Evolutionary conservation across 2,329 filamentous ascomycete species (phyloP), one percentile per base, ranked within the genome.

Genomic region (Sarocladiaceae sp.): DNA sequence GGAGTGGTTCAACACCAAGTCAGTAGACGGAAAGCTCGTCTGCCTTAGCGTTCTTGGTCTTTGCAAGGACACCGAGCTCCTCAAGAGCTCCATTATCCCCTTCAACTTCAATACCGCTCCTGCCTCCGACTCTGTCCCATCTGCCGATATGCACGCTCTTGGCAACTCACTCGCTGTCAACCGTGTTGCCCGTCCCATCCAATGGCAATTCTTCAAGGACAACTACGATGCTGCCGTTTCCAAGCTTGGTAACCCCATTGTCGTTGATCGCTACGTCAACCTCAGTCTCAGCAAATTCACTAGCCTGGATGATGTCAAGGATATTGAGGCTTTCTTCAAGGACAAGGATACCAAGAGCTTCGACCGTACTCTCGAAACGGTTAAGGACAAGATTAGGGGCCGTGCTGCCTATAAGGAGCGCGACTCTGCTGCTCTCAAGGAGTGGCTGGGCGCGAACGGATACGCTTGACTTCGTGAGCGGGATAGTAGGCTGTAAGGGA

Each of bases 21-120:
- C 91, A 7, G 85, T 97, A 33, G 94, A 97, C 62, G 92, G 91
- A 61, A 95, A 92, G 70, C 91, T 96, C 59, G 88, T 96, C 57
- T 87, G 84, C 58, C 80, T 97, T 3, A 76, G 80, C 33, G 83
- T 88, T 3, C 79, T 99, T 40, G 90, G 91, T 29, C 82, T 84
- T 35, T 84, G 88, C 18, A 85, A 86, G 60, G 82, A 90, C 52
- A 65, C 71, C 11, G 80, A 83, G 10, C 74, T 97, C 26, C 83
- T 95, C 40, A 73, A 79, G 53, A 71, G 70, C 71, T 86, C 63
- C 77, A 85, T 79, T 64, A 87, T 76, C 60, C 86, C 70, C 80
- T 97, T 92, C 70, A 87, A 96, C 69, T 92, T 90, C 59, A 86
- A 87, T 66, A 78, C 70, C 29, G 75, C 76, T 1, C 78, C 78